Percentiles rank a stretch among this genome's conserved stretches.
These are phyloP conservation scores for Globisporangium cylindrosporum DNA, from an alignment of 352 stramenopile genomes.

Conservation along the genomic window DNA sequence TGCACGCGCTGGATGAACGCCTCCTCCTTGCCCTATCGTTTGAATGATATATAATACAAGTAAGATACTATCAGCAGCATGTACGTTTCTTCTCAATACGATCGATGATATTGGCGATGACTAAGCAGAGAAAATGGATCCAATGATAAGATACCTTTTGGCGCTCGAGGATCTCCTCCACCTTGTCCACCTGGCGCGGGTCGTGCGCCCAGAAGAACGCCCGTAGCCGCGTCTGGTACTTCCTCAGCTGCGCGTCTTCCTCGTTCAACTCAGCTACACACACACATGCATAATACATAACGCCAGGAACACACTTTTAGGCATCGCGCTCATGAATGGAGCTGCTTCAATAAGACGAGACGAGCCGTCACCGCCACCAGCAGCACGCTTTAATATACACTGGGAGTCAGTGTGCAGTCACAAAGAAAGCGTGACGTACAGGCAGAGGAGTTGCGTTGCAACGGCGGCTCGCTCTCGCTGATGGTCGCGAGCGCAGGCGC, in stretches of 20 bases:
- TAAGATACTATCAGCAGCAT: not conserved
- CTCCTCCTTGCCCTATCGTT: conserved; percentile 49
- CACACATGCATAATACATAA: not conserved
- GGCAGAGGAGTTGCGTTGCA: not conserved
- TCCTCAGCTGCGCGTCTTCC: conserved; percentile 19
- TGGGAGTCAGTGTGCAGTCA: not conserved
- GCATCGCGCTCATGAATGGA: not conserved
- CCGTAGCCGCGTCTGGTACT: conserved; percentile 36
- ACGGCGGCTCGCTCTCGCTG: conserved; percentile 9
- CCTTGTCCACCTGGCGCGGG: conserved; percentile 56
- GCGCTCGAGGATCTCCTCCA: conserved; percentile 51
- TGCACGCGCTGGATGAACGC: conserved; percentile 59
- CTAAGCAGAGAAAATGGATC: not conserved
- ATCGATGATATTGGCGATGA: not conserved
- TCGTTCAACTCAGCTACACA: conserved; percentile 6
- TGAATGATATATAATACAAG: not conserved
- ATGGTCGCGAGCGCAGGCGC: conserved; percentile 17
- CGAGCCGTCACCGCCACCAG: not conserved
- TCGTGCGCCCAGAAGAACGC: conserved; percentile 77
- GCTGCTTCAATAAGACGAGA: not conserved
- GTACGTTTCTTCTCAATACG: not conserved
- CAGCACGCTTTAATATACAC: not conserved
- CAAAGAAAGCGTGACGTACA: conserved; percentile 3
- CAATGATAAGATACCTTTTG: conserved; percentile 27
- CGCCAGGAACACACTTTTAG: not conserved